These are phyloP conservation scores for Mycena sanguinolenta DNA, from an alignment of 768 basidiomycete species.

Conservation along the genomic window DNA sequence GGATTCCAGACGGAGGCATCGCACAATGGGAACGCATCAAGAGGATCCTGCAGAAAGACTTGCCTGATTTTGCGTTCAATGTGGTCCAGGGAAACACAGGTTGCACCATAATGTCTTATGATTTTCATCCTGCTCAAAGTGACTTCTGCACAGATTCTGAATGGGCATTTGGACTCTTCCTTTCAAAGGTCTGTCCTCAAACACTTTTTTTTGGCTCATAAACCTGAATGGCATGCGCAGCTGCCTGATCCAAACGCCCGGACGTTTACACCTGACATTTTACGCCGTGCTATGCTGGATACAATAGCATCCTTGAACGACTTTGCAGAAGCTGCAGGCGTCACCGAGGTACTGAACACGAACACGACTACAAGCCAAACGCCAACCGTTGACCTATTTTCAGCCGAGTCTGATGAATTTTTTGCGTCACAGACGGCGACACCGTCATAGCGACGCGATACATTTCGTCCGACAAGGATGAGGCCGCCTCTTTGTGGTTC, in stretches of 20 bases:
- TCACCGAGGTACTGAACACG: slow-evolving; percentile 73
- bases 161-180: slow-evolving; percentile 94
- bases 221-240: slow-evolving; percentile 52
- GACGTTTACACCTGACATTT: slow-evolving; percentile 75
- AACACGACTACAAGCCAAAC: slow-evolving; percentile 2
- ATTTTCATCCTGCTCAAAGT: slow-evolving; percentile 9
- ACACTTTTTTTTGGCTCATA: slow-evolving; percentile 16
- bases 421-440: slow-evolving; percentile 94
- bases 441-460: slow-evolving; percentile 95
- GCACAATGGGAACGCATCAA: slow-evolving; percentile 87
- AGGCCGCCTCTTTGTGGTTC: slow-evolving; percentile 96
- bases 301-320: slow-evolving; percentile 86
- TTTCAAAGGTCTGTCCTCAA: slow-evolving; percentile 74
- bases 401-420: slow-evolving; percentile 95
- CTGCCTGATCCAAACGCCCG: slow-evolving; percentile 84
- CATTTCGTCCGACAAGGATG: slow-evolving; percentile 90
- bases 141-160: slow-evolving; percentile 81
- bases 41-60: slow-evolving; percentile 77
- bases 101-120: slow-evolving; percentile 39
- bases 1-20: slow-evolving; percentile 76
- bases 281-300: slow-evolving; percentile 89
- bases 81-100: slow-evolving; percentile 95
- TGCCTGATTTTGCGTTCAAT: slow-evolving; percentile 89
- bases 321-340: slow-evolving; percentile 78
- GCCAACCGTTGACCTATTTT: slow-evolving; percentile 8